Conservation (phyloP, 2,329 filamentous ascomycete genomes). For the Penicillium sp. region DNA sequence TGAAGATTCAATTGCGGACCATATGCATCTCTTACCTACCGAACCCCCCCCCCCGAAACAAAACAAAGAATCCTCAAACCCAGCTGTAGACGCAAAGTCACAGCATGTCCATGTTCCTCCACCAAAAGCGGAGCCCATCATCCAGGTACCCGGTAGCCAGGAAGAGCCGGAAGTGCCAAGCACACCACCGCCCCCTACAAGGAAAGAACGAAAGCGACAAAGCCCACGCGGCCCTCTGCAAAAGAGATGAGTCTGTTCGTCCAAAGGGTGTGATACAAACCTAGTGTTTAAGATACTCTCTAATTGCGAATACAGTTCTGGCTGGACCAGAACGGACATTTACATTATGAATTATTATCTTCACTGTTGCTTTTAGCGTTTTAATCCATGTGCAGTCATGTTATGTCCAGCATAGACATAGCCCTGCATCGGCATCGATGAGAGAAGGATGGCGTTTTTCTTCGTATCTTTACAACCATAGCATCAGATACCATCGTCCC, state of each 20-base stretch:
- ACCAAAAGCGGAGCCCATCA: conserved; percentile 13
- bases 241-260: neutral
- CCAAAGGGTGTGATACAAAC: neutral
- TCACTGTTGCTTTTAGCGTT: conserved; percentile 6
- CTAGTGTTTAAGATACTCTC: neutral
- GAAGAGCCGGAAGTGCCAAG: conserved; percentile 13
- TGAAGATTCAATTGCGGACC: conserved; percentile 4
- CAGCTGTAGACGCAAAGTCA: neutral
- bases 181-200: conserved; percentile 23
- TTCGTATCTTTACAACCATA: neutral
- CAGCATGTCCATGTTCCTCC: neutral
- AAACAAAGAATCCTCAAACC: neutral
- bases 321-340: neutral
- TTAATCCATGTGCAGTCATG: neutral
- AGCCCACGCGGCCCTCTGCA: conserved; percentile 3
- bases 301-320: neutral
- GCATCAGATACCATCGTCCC: conserved; percentile 26
- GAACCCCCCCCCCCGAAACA: neutral
- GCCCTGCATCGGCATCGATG: neutral
- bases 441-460: neutral
- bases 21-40: conserved; percentile 10
- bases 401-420: neutral
- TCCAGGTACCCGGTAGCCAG: conserved; percentile 34
- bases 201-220: neutral
- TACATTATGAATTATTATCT: neutral